These are phyloP conservation scores for Russula vinacea DNA, from an alignment of 768 basidiomycete species.

Conservation along the genomic window DNA sequence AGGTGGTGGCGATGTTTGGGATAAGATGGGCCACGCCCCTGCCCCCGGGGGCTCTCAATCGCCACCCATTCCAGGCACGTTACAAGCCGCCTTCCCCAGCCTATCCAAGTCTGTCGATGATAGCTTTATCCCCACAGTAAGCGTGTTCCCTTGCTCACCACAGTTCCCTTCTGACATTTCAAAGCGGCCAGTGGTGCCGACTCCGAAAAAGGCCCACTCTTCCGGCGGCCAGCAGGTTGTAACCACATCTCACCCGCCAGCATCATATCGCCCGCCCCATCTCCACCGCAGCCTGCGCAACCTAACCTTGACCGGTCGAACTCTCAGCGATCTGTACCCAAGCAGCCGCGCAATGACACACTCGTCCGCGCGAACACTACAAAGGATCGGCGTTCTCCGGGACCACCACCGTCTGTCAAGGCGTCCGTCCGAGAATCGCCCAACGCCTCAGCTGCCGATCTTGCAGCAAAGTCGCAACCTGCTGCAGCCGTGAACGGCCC, in stretches of 20 bases:
- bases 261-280: constrained; percentile 74
- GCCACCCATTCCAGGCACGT: constrained; percentile 20
- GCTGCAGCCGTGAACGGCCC: neutral
- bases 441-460: constrained; percentile 23
- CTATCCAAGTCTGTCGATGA: constrained; percentile 45
- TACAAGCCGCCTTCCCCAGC: constrained; percentile 23
- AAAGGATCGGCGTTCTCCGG: constrained; percentile 52
- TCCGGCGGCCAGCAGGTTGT: constrained; percentile 29
- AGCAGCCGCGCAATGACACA: constrained; percentile 39
- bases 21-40: constrained; percentile 63
- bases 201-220: constrained; percentile 42
- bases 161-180: constrained; percentile 19
- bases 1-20: constrained; percentile 76
- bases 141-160: constrained; percentile 32
- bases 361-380: constrained; percentile 69
- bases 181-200: constrained; percentile 42
- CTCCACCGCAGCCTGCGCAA: constrained; percentile 60
- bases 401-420: constrained; percentile 32
- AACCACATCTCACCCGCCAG: constrained; percentile 41
- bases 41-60: constrained; percentile 31
- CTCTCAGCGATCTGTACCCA: constrained; percentile 66
- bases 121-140: constrained; percentile 54
- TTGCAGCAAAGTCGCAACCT: constrained; percentile 17
- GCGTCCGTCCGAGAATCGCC: constrained; percentile 23
- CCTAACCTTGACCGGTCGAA: constrained; percentile 78